Base-by-base conservation (phyloP, 768 basidiomycete species). In the Termitomyces sp. region DNA sequence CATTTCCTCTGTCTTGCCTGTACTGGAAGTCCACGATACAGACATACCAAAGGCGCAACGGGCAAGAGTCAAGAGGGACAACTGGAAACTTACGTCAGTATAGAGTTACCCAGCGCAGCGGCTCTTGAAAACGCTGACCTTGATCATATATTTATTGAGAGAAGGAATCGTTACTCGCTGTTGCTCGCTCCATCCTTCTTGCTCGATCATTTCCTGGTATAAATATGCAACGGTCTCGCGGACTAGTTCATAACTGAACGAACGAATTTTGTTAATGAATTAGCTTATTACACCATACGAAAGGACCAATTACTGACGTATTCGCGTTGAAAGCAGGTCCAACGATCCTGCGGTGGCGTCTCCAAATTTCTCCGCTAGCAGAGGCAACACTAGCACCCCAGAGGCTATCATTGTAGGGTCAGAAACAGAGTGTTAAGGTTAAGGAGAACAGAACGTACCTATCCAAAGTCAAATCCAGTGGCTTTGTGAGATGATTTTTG, bases 321-420 rank as follows among this genome's bases (percentile, higher is more conserved):
- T 65, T 58, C 10, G 66, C 45, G 16, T 65, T 68, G 60, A 75
- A 77, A 3, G 72, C 69, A 49, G 73, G 71, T 16, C 63, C 66
- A 35, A 71, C 65, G n/a, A 73, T 60, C 23, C 71, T 63, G 7
- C 73, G 62, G 49, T 76, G 74, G 16, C 68, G 68, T 48, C 67
- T 65, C 71, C 72, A 75, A 19, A 62, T 58, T 5, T 72, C 69
- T 7, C 66, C 71, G 31, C 71, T 72, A 0, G 66, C 57, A 14
- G 69, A 67, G 14, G 73, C 64, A 34, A 76, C 63, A 53, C 70
- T 76, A 53, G 63, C 64, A 14, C 75, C 76, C 63, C 70, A 75
- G 21, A 73, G 53, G 12, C 66, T 66, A 35, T 44, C 11, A 37
- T 41, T 46, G 16, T 19, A 17, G 4, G 3, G 9, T 58, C 8